phyloP scores from a whole-genome alignment of 2,329 filamentous ascomycete species.

The Clonostachys sp. region DNA sequence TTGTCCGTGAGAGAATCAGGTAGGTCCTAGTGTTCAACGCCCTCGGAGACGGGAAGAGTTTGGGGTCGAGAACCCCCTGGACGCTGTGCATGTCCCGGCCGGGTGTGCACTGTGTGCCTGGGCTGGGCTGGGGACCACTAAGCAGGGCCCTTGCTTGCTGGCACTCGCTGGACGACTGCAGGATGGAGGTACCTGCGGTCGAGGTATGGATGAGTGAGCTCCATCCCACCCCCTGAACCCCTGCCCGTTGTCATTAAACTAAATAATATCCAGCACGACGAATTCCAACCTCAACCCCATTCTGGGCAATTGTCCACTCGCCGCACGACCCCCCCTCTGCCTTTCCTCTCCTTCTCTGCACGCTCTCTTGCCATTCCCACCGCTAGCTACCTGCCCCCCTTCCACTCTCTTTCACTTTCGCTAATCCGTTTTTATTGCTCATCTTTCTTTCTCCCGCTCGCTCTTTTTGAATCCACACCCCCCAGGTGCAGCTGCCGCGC shows the following conservation, averaged over 20 bases:
- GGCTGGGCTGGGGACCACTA: too few species aligned
- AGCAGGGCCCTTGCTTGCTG: too few species aligned
- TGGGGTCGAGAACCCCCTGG: too few species aligned
- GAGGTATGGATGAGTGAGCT: neutral
- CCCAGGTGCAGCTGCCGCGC: too few species aligned
- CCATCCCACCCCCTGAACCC: slow-evolving; percentile 3
- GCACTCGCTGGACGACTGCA: too few species aligned
- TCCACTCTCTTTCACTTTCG: neutral
- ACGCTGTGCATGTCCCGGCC: too few species aligned
- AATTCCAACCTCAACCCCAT: slow-evolving; percentile 22
- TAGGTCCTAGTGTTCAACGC: too few species aligned
- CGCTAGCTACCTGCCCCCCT: neutral
- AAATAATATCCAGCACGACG: slow-evolving; percentile 14
- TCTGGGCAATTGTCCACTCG: slow-evolving; percentile 16
- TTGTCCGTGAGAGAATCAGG: too few species aligned
- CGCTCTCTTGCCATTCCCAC: neutral
- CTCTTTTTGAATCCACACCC: too few species aligned
- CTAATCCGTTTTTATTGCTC: neutral
- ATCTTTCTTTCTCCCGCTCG: slow-evolving; percentile 2
- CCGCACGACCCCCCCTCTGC: neutral
- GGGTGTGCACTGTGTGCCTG: too few species aligned
- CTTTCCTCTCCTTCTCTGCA: neutral
- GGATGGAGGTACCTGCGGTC: too few species aligned
- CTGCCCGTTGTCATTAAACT: slow-evolving; percentile 25
- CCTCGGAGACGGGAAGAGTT: too few species aligned